Evolutionary conservation across 2,329 filamentous ascomycete genomes (phyloP).

Genomic region (Bipolaris victoriae): DNA sequence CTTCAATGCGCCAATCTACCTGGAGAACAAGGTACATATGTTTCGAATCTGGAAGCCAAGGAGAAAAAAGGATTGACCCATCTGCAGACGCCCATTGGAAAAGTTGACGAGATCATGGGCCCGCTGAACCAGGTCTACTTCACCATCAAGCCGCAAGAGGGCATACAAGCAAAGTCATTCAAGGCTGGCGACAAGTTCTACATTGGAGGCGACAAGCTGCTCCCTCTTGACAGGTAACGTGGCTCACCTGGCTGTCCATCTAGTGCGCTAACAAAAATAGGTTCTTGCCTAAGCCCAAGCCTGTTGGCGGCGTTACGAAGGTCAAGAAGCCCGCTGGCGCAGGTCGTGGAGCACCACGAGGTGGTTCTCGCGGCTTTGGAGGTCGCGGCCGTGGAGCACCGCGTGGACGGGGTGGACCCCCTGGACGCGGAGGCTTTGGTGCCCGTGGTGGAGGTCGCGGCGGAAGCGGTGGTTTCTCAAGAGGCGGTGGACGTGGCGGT

Average conservation of each 20-base stretch:
- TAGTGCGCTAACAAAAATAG: conserved; percentile 47
- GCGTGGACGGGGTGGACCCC: conserved; percentile 54
- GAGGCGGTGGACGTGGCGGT: conserved; percentile 47
- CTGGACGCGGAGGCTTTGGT: conserved; percentile 50
- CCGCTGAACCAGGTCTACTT: conserved; percentile 98
- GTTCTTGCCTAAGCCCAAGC: conserved; percentile 94
- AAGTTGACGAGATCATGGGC: conserved; percentile 96
- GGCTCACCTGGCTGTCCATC: neutral
- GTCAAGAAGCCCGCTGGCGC: conserved; percentile 72
- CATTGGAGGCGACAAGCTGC: conserved; percentile 91
- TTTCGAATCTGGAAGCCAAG: neutral
- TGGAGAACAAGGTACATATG: conserved; percentile 85
- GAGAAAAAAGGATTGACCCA: conserved; percentile 27
- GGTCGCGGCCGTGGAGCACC: conserved; percentile 57
- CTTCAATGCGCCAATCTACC: conserved; percentile 98
- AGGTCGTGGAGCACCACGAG: conserved; percentile 59
- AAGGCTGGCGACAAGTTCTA: conserved; percentile 97
- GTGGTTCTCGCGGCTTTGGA: conserved; percentile 35
- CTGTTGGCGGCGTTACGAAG: conserved; percentile 69
- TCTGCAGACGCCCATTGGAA: conserved; percentile 79
- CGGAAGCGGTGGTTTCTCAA: conserved; percentile 39
- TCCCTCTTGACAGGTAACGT: conserved; percentile 80
- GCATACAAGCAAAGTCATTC: conserved; percentile 93
- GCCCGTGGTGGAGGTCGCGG: conserved; percentile 17
- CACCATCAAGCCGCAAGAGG: conserved; percentile 95